phyloP scores from a whole-genome alignment of 2,329 filamentous ascomycete genomes.

The Claviceps purpurea region DNA sequence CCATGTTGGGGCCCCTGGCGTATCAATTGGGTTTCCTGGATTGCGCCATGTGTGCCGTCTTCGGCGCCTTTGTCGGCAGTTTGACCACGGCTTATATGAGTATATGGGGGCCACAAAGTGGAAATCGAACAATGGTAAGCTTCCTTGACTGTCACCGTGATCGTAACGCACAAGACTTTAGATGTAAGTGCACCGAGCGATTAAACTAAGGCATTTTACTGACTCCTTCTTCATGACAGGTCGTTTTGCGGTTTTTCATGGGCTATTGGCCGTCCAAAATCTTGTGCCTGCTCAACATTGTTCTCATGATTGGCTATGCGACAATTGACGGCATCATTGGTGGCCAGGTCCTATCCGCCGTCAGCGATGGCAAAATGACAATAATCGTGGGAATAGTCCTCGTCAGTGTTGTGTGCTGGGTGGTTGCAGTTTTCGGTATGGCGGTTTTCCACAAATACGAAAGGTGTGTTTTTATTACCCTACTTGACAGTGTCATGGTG shows the following conservation, averaged over 20 bases:
- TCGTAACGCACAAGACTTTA: too few species aligned
- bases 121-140: constrained; percentile 58
- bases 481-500: background rate
- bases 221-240: constrained; percentile 9
- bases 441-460: constrained; percentile 58
- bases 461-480: constrained; percentile 17
- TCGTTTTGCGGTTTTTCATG: constrained; percentile 66
- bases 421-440: constrained; percentile 49
- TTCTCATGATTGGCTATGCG: constrained; percentile 64
- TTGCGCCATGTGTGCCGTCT: constrained; percentile 55
- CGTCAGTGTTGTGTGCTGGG: constrained; percentile 59
- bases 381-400: constrained; percentile 64
- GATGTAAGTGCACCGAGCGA: too few species aligned
- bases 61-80: constrained; percentile 64
- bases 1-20: constrained; percentile 52
- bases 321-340: constrained; percentile 70
- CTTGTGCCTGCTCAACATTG: constrained; percentile 23
- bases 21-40: constrained; percentile 63
- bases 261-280: constrained; percentile 41
- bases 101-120: constrained; percentile 61
- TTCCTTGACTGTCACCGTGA: too few species aligned
- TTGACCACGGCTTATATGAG: constrained; percentile 65
- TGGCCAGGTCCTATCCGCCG: constrained; percentile 61
- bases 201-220: too few species aligned
- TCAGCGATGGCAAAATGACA: constrained; percentile 51